These are phyloP conservation scores for Pseudomonodictys pantanalensis DNA, from an alignment of 495 filamentous ascomycete genomes.

Conservation along the genomic window DNA sequence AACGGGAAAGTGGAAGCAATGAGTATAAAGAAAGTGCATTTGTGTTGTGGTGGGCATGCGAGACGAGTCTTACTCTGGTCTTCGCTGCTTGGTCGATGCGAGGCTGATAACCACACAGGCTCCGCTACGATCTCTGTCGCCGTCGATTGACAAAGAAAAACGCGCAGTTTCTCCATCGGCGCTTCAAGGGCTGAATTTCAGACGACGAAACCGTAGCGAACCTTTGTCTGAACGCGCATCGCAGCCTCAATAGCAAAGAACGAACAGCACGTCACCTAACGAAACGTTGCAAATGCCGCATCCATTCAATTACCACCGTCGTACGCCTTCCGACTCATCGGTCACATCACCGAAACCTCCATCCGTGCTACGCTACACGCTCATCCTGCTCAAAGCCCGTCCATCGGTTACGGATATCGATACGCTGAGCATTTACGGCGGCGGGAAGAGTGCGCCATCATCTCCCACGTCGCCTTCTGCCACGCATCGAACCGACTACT, in stretches of 20 bases:
- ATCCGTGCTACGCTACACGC: constrained; percentile 23
- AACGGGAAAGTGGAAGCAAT: neutral
- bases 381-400: constrained; percentile 25
- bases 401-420: constrained; percentile 9
- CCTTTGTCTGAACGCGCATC: neutral
- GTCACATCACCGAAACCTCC: constrained; percentile 5
- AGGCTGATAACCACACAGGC: too few species aligned
- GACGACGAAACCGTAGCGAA: neutral
- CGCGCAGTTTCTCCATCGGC: too few species aligned
- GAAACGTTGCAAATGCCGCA: neutral
- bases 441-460: neutral
- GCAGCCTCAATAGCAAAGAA: neutral
- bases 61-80: too few species aligned
- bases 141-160: too few species aligned
- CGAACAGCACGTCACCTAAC: neutral
- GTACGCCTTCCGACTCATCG: constrained; percentile 4
- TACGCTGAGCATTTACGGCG: constrained; percentile 2
- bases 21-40: too few species aligned
- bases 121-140: too few species aligned
- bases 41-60: too few species aligned
- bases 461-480: neutral
- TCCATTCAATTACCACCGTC: constrained; percentile 13
- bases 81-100: too few species aligned
- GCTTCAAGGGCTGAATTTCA: neutral
- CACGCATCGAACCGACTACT: neutral